A percentile compares a stretch with the other conserved stretches of the same genome.
Evolutionary conservation across 106 monocot species (phyloP).

Genomic region (Posidonia australis): DNA sequence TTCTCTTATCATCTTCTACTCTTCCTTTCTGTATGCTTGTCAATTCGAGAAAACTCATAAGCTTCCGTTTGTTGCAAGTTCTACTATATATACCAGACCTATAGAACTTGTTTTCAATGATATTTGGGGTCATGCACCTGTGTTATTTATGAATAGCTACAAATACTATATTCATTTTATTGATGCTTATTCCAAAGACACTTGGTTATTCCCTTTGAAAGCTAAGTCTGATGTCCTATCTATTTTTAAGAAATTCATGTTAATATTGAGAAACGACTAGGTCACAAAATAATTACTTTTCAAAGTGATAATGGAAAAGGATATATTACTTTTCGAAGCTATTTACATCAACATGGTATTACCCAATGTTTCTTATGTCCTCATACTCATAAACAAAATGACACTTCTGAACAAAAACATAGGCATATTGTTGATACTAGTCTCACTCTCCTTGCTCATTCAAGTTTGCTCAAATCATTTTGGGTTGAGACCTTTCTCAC

Average conservation of each 20-base stretch:
- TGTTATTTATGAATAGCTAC: background rate
- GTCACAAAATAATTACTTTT: too few species aligned
- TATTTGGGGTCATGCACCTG: conserved; percentile 8
- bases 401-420: too few species aligned
- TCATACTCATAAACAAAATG: conserved; percentile 2
- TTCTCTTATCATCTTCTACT: background rate
- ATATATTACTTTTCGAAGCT: background rate
- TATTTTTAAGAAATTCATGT: conserved; percentile 1
- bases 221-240: too few species aligned
- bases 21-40: too few species aligned
- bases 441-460: conserved; percentile 4
- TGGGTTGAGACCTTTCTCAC: background rate
- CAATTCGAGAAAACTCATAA: too few species aligned
- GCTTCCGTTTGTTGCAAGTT: background rate
- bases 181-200: conserved; percentile 8
- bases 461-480: background rate
- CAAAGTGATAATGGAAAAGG: too few species aligned
- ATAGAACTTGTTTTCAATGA: conserved; percentile 2
- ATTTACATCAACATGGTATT: background rate
- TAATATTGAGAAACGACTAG: too few species aligned
- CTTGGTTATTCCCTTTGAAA: conserved; percentile 6
- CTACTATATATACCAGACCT: background rate
- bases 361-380: too few species aligned
- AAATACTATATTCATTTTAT: conserved; percentile 8
- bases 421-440: too few species aligned